phyloP scores from a whole-genome alignment of 768 basidiomycete genomes.

The Clathrus columnatus region DNA sequence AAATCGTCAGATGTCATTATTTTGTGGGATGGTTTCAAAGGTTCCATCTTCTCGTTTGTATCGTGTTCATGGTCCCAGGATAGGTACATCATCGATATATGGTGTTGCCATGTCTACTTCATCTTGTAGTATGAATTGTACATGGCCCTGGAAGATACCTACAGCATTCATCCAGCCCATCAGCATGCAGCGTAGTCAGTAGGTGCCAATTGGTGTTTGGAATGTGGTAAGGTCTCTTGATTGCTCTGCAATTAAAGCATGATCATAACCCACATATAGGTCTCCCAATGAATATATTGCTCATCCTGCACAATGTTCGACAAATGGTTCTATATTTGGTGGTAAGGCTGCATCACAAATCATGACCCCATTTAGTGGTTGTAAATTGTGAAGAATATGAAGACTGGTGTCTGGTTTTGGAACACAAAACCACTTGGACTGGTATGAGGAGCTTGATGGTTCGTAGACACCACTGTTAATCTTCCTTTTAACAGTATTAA shows the following conservation, averaged over 20 bases:
- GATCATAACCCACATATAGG: conserved; percentile 16
- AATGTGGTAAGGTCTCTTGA: conserved; percentile 35
- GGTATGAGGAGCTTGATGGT: conserved; percentile 27
- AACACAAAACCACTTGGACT: conserved; percentile 31
- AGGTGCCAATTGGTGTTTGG: conserved; percentile 22
- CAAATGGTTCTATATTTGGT: conserved; percentile 27
- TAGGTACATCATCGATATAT: conserved; percentile 32
- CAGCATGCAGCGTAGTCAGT: conserved; percentile 21
- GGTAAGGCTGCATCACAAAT: conserved; percentile 28
- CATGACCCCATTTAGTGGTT: conserved; percentile 30
- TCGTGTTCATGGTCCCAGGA: conserved; percentile 25
- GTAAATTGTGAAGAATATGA: conserved; percentile 28
- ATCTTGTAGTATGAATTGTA: conserved; percentile 27
- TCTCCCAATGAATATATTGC: conserved; percentile 18
- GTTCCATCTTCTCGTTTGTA: conserved; percentile 23
- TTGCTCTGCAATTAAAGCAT: conserved; percentile 18
- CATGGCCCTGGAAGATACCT: conserved; percentile 32
- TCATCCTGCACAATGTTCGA: conserved; percentile 20
- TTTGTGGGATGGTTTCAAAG: conserved; percentile 29
- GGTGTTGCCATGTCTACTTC: conserved; percentile 29
- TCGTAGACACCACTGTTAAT: conserved; percentile 30
- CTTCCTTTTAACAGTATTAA: conserved; percentile 24
- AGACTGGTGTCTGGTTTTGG: conserved; percentile 32
- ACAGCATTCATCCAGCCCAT: conserved; percentile 37
- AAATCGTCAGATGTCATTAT: conserved; percentile 28